Base-by-base conservation (phyloP, 768 basidiomycete genomes). In the Psilocybe sp. region DNA sequence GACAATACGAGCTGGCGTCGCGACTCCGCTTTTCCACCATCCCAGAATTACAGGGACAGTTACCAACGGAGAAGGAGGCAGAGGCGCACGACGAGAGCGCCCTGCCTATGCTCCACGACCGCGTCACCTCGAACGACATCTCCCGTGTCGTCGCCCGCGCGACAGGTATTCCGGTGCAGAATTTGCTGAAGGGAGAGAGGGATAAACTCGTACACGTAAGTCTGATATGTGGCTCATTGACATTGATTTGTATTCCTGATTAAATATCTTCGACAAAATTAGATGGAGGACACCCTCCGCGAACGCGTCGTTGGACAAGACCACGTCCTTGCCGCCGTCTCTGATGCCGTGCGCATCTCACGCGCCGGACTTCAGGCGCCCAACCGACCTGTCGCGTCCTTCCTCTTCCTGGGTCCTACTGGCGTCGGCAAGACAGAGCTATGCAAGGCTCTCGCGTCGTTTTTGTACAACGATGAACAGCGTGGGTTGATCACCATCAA, bases 351-450 rank as follows among this genome's bases (percentile, higher is more conserved):
- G 18, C 82, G 93, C 14, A 89, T 98, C 45, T 96, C 93, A 28
- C 83, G 95, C 44, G 91, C 94, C 2, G 95, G 96, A 0, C 66
- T 98, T 15, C 87, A 93, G 58, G 88, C 90, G 1, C 89, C 92
- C 6, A 89, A 89, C 57, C 75, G 92, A 13, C 96, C 95, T 1
- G 85, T 96, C 14, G 92, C 95, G 3, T 92, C 90, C 1, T 95
- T 97, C 81, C 72, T 97, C 39, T 93, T 97, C 75, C 68, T 91
- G 49, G 92, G 92, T 1, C 89, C 92, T 0, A 92, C 90, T 0
- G 92, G 92, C 56, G 89, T 91, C 2, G 92, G 89, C 11, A 92
- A 92, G 87, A 96, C 93, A 0, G 92, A 93, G 57, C 75, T 97
- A 6, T 88, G 87, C 62, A 97, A 97, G 67, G 83, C 89, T 0